These are phyloP conservation scores for Lipomyces mesembrius DNA, from an alignment of 805 yeast species.

Conservation along the genomic window DNA sequence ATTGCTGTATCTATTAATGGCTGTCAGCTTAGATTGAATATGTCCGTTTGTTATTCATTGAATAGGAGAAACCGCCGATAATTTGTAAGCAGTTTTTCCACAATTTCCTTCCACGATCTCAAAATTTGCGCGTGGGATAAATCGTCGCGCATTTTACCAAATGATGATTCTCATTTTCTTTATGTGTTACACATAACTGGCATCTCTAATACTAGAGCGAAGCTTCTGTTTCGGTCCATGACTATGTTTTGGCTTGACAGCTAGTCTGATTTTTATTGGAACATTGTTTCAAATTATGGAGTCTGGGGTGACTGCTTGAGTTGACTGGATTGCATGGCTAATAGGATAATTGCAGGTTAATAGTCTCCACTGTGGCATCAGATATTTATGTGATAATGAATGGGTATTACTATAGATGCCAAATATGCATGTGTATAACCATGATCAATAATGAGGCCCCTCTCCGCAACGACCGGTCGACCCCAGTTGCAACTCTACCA, in stretches of 20 bases:
- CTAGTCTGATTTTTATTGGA: conserved; percentile 18
- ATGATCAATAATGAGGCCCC: too few species aligned
- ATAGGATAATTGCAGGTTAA: background rate
- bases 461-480: background rate
- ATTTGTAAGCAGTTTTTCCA: background rate
- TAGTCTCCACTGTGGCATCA: background rate
- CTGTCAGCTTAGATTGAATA: too few species aligned
- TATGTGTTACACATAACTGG: conserved; percentile 34
- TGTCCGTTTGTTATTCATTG: too few species aligned
- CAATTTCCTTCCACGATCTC: background rate
- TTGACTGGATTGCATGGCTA: background rate
- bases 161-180: conserved; percentile 32
- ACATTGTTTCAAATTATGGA: too few species aligned
- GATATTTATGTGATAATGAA: background rate
- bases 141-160: background rate
- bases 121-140: background rate
- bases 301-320: background rate
- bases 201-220: conserved; percentile 40
- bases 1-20: too few species aligned
- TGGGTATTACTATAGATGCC: too few species aligned
- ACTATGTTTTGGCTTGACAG: conserved; percentile 31
- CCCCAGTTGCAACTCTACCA: background rate
- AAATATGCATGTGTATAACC: too few species aligned
- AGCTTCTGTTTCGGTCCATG: conserved; percentile 25
- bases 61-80: background rate